Base-by-base conservation (phyloP, 345 rosid genomes). In the Mallotus nudiflorus region DNA sequence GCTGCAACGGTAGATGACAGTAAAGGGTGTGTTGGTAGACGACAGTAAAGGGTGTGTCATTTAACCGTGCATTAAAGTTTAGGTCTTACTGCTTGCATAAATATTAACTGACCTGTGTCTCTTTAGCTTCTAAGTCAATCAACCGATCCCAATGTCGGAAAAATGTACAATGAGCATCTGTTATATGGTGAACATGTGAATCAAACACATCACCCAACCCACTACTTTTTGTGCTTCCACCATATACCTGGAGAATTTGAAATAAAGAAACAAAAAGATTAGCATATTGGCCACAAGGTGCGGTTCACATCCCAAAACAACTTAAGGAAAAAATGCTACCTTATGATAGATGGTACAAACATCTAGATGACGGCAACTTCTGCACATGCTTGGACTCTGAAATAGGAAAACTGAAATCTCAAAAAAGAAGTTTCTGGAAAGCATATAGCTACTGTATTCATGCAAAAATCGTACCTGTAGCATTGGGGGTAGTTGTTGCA, bases 121-220 rank as follows among this genome's bases (percentile, higher is more conserved):
- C 97, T 80, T 85, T 87, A 80, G 92, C 96, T 85, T 95, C 99
- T 81, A 95, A 83, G 77, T 92, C 97, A 59, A 92, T 86, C 77
- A 92, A 78, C 67, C 84, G 76, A 82, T 85, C 87, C 99, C 99
- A 95, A 67, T 79, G 89, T 73, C 78, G 80, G 31, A 95, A 88
- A 73, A 95, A 92, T 62, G 54, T 64, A 66, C 65, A 70, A 77
- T 95, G 97, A 69, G 78, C 80, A 73, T 79, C 22, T 66, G 91
- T 87, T 69, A 95, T 85, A 84, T 92, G 97, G 61, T 81, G 78
- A 71, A 89, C 87, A 68, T 57, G 85, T 60, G 85, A 71, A 76
- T 86, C 87, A 85, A 87, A 95, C 75, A 90, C 19, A 82, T 90
- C 85, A 51, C 92, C 92, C 68, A 95, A 78, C 62, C 99, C 97